These are phyloP conservation scores for Cafeteria roenbergensis DNA, from an alignment of 108 stramenopile species.

Conservation along the genomic window DNA sequence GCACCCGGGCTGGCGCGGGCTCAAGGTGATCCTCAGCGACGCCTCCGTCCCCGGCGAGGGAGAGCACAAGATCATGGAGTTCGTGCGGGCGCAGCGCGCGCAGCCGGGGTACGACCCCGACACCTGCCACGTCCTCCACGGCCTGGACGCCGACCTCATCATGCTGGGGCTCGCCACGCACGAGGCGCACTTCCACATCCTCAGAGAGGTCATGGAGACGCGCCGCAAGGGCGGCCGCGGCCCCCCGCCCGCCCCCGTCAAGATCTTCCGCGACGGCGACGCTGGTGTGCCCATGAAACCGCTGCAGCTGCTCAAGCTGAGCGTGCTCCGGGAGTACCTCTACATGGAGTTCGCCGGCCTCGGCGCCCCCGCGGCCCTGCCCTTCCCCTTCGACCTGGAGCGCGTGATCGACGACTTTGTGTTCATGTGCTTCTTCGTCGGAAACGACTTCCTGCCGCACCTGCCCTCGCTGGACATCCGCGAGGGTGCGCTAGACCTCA, in stretches of 20 bases:
- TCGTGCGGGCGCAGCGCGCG: constrained; percentile 71
- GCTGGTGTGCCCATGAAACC: constrained; percentile 59
- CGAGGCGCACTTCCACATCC: constrained; percentile 89
- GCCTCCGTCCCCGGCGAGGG: constrained; percentile 84
- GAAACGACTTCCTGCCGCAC: constrained; percentile 62
- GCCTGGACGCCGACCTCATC: constrained; percentile 97
- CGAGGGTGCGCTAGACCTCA: constrained; percentile 80
- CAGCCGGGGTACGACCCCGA: constrained; percentile 88
- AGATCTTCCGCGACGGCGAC: constrained; percentile 47
- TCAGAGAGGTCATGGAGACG: constrained; percentile 59
- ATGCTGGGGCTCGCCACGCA: constrained; percentile 96
- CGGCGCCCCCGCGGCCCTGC: constrained; percentile 38
- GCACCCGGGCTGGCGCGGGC: constrained; percentile 71
- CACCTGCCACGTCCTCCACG: constrained; percentile 81
- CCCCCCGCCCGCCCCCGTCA: constrained; percentile 23
- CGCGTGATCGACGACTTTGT: constrained; percentile 91
- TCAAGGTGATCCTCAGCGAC: constrained; percentile 78
- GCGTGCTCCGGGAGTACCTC: constrained; percentile 84
- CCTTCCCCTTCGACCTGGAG: constrained; percentile 61
- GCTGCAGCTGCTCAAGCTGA: constrained; percentile 61
- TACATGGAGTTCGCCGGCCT: constrained; percentile 64
- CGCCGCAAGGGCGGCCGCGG: constrained; percentile 6
- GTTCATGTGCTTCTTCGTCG: constrained; percentile 53
- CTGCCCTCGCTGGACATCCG: constrained; percentile 84
- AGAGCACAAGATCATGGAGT: constrained; percentile 97